Percentiles rank a stretch among this genome's conserved stretches.
Evolutionary conservation across 805 yeast genomes (phyloP).

Genomic region (Tetrapisispora taiwanensis): DNA sequence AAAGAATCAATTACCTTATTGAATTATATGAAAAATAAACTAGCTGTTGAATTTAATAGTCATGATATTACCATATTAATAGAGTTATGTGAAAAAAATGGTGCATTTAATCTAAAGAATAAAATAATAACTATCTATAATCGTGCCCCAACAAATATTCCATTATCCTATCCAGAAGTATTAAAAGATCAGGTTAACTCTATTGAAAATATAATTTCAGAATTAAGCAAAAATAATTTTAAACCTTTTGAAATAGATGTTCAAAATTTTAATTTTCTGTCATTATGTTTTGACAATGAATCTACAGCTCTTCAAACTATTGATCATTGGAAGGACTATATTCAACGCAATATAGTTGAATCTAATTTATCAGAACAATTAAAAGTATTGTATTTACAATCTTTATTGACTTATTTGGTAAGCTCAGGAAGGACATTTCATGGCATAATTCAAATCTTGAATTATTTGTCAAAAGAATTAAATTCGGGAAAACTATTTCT

Average conservation of each 20-base stretch:
- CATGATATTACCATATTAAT: conserved; percentile 8
- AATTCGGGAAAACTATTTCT: not conserved
- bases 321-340: conserved; percentile 1
- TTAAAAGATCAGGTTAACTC: not conserved
- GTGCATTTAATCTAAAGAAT: not conserved
- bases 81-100: conserved; percentile 11
- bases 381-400: not conserved
- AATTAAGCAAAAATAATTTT: conserved; percentile 1
- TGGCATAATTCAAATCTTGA: not conserved
- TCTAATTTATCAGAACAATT: not conserved
- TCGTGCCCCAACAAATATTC: too few species aligned
- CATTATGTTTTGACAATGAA: conserved; percentile 1
- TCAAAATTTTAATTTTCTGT: conserved; percentile 2
- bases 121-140: not conserved
- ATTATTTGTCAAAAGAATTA: not conserved
- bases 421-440: not conserved
- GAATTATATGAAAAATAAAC: not conserved
- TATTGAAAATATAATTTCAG: not conserved
- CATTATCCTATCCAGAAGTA: not conserved
- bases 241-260: not conserved
- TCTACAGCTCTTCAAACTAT: not conserved
- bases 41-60: conserved; percentile 2
- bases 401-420: not conserved
- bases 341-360: not conserved
- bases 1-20: not conserved